phyloP scores from a whole-genome alignment of 495 filamentous ascomycete genomes.

The Corynascus novoguineensis region DNA sequence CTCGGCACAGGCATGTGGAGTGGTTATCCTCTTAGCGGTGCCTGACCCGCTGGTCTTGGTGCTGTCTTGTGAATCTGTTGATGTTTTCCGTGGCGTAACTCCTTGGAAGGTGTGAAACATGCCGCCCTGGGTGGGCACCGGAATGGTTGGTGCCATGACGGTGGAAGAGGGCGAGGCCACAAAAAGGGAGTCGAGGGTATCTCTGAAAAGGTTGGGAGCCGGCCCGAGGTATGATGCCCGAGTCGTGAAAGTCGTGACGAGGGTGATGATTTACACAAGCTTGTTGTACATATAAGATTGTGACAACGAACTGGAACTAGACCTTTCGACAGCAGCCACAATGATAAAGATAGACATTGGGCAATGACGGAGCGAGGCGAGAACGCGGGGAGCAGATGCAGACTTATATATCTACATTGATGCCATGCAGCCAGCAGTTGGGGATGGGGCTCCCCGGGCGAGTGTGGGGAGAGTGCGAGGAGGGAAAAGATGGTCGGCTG shows the following conservation, averaged over 20 bases:
- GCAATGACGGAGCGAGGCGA: slow-evolving; percentile 27
- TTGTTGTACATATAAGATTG: slow-evolving; percentile 3
- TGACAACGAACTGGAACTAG: slow-evolving; percentile 4
- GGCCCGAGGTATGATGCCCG: neutral
- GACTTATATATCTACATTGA: slow-evolving; percentile 35
- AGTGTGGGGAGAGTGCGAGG: slow-evolving; percentile 28
- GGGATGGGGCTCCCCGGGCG: slow-evolving; percentile 22
- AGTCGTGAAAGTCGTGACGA: neutral
- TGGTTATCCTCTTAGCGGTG: slow-evolving; percentile 48
- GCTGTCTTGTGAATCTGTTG: slow-evolving; percentile 42
- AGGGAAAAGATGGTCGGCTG: slow-evolving; percentile 23
- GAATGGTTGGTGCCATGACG: slow-evolving; percentile 46
- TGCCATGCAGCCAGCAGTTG: slow-evolving; percentile 24
- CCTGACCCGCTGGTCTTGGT: slow-evolving; percentile 37
- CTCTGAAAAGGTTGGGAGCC: neutral
- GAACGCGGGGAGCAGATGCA: slow-evolving; percentile 29
- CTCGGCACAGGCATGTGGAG: slow-evolving; percentile 54
- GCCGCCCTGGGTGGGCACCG: slow-evolving; percentile 46
- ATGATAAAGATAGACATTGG: slow-evolving; percentile 24
- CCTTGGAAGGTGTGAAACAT: slow-evolving; percentile 52
- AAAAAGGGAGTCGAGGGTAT: slow-evolving; percentile 1
- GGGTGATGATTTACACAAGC: neutral
- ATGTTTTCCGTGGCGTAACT: slow-evolving; percentile 44
- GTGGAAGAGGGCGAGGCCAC: slow-evolving; percentile 14
- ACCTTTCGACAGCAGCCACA: slow-evolving; percentile 11